Evolutionary conservation across 176 grass and related monocot species (phyloP).

Genomic region (Ensete glaucum): DNA sequence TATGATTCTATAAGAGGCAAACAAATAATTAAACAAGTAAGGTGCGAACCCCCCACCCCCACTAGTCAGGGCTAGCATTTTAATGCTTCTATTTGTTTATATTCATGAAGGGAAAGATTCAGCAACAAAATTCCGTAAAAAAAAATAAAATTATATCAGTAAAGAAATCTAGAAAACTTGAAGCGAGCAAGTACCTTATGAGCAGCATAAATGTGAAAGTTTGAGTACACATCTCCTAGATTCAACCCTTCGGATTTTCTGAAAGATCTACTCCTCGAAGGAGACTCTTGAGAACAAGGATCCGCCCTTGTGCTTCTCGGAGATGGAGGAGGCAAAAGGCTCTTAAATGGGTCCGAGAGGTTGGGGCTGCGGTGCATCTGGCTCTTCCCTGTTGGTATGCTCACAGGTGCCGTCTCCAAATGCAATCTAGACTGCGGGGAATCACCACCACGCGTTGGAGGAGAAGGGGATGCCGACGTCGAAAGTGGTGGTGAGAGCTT

Average conservation of each 20-base stretch:
- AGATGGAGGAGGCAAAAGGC: constrained; percentile 63
- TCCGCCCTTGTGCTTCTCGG: constrained; percentile 39
- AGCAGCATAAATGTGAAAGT: constrained; percentile 36
- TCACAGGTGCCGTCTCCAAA: constrained; percentile 45
- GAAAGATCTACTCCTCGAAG: constrained; percentile 54
- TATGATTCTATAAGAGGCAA: too few species aligned
- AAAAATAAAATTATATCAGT: too few species aligned
- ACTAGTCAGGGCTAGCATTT: too few species aligned
- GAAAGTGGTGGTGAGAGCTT: constrained; percentile 54
- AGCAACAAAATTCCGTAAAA: too few species aligned
- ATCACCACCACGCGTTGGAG: constrained; percentile 44
- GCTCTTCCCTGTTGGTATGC: constrained; percentile 54
- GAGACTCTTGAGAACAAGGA: constrained; percentile 35
- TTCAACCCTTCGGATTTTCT: constrained; percentile 34
- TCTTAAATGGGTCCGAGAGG: constrained; percentile 53
- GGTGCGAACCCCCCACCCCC: too few species aligned
- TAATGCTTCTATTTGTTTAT: too few species aligned
- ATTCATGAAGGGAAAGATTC: too few species aligned
- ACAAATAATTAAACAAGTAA: too few species aligned
- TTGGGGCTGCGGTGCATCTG: constrained; percentile 35
- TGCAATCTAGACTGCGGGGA: constrained; percentile 44
- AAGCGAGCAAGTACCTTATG: constrained; percentile 48
- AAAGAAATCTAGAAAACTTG: background rate
- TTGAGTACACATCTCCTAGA: constrained; percentile 43
- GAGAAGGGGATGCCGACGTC: constrained; percentile 62